Evolutionary conservation across 306 rosid species (phyloP), one percentile per base, ranked within the genome.

Genomic region (Prunus salicina): DNA sequence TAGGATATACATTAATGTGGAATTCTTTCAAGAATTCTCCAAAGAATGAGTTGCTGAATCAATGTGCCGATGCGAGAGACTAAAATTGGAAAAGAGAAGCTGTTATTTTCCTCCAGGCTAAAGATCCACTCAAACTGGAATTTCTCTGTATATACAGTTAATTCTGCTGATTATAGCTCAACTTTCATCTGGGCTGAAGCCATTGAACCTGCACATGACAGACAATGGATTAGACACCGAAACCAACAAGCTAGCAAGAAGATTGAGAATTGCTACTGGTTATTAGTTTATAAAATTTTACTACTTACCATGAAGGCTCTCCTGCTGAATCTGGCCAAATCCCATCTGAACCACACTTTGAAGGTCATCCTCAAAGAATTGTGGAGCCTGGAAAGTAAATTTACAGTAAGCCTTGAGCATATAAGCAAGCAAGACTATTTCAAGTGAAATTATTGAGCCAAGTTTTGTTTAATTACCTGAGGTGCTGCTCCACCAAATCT

Each of bases 321-420:
- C 83, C 67, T 69, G 86, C 79, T 83, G 75, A 78, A 81, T 83
- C 69, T 78, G 89, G 58, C 81, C 81, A 81, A 82, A 83, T 16
- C 89, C 86, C 87, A 85, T 88, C 43, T 88, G 91, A 46, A 88
- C 84, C 69, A 88, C 73, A 12, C 86, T 78, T 63, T 85, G 86
- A 51, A 88, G 91, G 51, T 88, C 91, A 74, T 85, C 89, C 75
- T 83, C 91, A 82, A 83, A 88, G 58, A 83, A 32, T 19, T 76
- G 32, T 16, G 91, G 51, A 73, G 72, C 78, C 89, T 85, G 89
- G 10, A 79, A 64, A 61, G 19, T 32, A 24, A 52, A 52, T 19
- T 55, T 62, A n/a, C 19, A 43, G 47, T 53, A 16, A 47, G 75
- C 25, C 32, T 72, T 61, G 30, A 79, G 84, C 73, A 62, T 41